phyloP scores from a whole-genome alignment of 176 grass and related monocot genomes.

The Hordeum vulgare region DNA sequence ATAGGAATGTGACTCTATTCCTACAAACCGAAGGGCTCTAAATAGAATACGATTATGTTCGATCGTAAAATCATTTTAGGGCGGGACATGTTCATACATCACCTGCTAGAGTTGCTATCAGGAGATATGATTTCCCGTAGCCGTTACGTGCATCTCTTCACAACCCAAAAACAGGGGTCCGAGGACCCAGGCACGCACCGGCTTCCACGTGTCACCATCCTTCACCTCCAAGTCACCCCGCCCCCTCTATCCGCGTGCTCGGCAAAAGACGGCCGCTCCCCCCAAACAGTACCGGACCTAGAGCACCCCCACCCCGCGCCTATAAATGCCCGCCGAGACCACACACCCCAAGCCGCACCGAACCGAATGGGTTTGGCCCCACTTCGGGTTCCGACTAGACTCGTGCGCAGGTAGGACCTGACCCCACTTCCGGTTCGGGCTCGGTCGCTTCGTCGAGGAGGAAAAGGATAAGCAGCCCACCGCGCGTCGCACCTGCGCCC shows the following conservation, averaged over 20 bases:
- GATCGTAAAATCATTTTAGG: no score
- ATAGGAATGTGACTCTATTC: no score
- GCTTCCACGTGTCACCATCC: background rate
- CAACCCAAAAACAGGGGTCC: no score
- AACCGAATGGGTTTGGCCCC: background rate
- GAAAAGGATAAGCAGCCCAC: constrained; percentile 13
- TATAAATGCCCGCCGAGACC: constrained; percentile 34
- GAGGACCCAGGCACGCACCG: background rate
- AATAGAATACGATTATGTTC: no score
- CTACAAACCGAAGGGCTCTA: no score
- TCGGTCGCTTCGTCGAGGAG: constrained; percentile 1
- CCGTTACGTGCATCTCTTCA: no score
- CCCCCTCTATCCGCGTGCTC: background rate
- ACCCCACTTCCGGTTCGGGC: background rate
- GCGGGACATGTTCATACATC: no score
- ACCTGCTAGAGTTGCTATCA: no score
- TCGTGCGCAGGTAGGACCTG: background rate
- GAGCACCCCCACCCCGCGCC: background rate
- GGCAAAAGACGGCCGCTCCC: background rate
- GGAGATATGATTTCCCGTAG: no score
- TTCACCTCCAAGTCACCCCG: background rate
- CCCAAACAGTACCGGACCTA: background rate
- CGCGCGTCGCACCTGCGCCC: no score
- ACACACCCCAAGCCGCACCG: background rate
- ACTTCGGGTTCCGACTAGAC: background rate